These are phyloP conservation scores for Yarrowia keelungensis DNA, from an alignment of 805 yeast species.

Conservation along the genomic window DNA sequence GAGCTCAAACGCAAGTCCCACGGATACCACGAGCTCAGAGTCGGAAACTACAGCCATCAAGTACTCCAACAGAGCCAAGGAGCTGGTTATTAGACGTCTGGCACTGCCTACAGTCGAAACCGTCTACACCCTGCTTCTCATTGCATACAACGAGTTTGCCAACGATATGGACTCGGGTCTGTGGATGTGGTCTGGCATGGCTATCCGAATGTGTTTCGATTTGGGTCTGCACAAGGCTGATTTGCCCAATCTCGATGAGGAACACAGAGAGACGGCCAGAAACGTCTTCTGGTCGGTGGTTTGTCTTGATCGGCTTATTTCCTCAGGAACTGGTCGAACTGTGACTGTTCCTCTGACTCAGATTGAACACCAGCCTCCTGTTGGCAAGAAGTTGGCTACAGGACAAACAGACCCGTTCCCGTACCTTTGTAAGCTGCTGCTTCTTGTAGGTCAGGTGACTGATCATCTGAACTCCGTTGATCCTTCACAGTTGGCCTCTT, in stretches of 20 bases:
- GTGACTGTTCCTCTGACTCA: constrained; percentile 43
- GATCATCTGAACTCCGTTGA: constrained; percentile 44
- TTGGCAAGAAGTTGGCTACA: constrained; percentile 32
- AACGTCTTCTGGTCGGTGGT: constrained; percentile 47
- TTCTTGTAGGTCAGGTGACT: constrained; percentile 45
- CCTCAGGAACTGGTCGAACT: constrained; percentile 46
- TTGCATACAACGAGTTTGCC: constrained; percentile 47
- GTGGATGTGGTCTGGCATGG: constrained; percentile 48
- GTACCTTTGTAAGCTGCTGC: constrained; percentile 44
- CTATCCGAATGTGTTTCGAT: constrained; percentile 47
- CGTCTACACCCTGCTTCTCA: constrained; percentile 45
- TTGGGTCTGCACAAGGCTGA: constrained; percentile 46
- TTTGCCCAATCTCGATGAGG: constrained; percentile 38
- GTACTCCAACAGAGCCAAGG: constrained; percentile 46
- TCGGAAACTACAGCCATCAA: constrained; percentile 40
- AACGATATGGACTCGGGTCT: constrained; percentile 47
- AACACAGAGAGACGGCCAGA: constrained; percentile 40
- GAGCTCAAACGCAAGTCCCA: not conserved
- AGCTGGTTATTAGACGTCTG: constrained; percentile 44
- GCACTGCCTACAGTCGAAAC: constrained; percentile 46
- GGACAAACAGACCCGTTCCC: constrained; percentile 45
- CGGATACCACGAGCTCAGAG: not conserved
- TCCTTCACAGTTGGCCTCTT: not conserved
- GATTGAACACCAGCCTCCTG: constrained; percentile 43
- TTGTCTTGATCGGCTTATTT: constrained; percentile 45